Conservation (phyloP, 1,284 basidiomycete genomes). For the Ganoderma resinaceum region DNA sequence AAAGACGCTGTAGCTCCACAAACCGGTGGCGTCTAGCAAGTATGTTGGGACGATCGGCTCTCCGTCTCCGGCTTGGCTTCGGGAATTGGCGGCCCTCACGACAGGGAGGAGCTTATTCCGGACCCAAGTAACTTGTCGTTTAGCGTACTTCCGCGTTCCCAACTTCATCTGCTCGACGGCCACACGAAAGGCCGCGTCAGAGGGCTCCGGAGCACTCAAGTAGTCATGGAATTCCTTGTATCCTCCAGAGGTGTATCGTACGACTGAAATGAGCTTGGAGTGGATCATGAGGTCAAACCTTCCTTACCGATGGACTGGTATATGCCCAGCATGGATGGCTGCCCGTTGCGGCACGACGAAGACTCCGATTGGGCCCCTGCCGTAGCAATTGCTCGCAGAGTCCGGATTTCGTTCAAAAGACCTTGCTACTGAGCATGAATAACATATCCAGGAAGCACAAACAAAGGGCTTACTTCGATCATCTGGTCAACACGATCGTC, state of each 20-base stretch:
- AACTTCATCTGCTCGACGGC: constrained; percentile 86
- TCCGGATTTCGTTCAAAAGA: constrained; percentile 82
- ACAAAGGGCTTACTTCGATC: constrained; percentile 68
- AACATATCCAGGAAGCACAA: constrained; percentile 8
- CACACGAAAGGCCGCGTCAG: constrained; percentile 55
- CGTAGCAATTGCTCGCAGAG: constrained; percentile 50
- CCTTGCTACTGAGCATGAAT: constrained; percentile 63
- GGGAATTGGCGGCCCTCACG: constrained; percentile 56
- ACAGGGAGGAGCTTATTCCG: constrained; percentile 89
- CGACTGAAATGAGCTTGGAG: not conserved
- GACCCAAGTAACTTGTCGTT: constrained; percentile 93
- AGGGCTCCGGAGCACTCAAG: constrained; percentile 49
- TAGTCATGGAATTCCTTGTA: constrained; percentile 90
- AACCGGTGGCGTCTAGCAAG: constrained; percentile 83
- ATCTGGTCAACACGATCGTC: constrained; percentile 89
- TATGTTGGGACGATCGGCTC: constrained; percentile 50
- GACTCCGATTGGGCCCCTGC: constrained; percentile 10
- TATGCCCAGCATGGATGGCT: constrained; percentile 65
- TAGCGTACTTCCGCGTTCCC: constrained; percentile 92
- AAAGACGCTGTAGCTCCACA: constrained; percentile 23
- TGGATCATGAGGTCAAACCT: not conserved
- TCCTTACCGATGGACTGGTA: constrained; percentile 91
- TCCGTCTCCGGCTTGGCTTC: constrained; percentile 29
- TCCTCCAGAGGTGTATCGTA: constrained; percentile 55
- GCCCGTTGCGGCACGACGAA: not conserved